These are phyloP conservation scores for Xylariaceae sp. DNA, from an alignment of 2,329 filamentous ascomycete genomes.

Conservation along the genomic window DNA sequence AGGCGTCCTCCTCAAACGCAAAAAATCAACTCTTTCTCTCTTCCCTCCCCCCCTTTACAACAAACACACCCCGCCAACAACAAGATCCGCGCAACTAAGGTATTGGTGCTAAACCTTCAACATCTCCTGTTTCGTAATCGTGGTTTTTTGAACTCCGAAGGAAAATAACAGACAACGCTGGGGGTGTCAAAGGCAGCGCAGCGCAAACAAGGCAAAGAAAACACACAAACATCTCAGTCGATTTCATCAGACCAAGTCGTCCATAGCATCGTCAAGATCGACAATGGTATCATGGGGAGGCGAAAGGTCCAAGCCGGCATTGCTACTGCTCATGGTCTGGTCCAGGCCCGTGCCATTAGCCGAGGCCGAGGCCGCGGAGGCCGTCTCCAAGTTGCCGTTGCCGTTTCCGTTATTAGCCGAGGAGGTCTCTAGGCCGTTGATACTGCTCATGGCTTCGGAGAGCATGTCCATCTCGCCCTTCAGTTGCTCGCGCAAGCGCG, in stretches of 20 bases:
- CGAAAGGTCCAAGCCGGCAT: conserved; percentile 2
- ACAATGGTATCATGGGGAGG: background rate
- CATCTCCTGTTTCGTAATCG: too few species aligned
- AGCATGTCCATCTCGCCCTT: conserved; percentile 44
- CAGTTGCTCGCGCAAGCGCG: conserved; percentile 37
- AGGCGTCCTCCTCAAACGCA: too few species aligned
- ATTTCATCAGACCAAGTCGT: conserved; percentile 5
- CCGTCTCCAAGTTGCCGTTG: background rate
- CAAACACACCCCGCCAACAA: too few species aligned
- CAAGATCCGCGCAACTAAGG: too few species aligned
- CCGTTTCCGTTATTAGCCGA: conserved; percentile 18
- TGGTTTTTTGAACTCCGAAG: too few species aligned
- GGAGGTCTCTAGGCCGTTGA: conserved; percentile 39
- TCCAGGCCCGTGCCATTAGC: background rate
- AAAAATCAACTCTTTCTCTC: too few species aligned
- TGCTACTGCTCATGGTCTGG: background rate
- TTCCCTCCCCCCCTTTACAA: too few species aligned
- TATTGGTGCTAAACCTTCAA: too few species aligned
- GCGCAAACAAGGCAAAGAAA: background rate
- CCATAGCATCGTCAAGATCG: conserved; percentile 18
- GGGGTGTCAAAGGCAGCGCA: too few species aligned
- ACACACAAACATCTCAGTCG: background rate
- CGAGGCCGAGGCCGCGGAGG: background rate
- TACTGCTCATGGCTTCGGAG: conserved; percentile 42
- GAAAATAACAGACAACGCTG: too few species aligned